These are phyloP conservation scores for Stagonosporopsis chrysanthemi DNA, from an alignment of 2,329 filamentous ascomycete genomes.

Conservation along the genomic window DNA sequence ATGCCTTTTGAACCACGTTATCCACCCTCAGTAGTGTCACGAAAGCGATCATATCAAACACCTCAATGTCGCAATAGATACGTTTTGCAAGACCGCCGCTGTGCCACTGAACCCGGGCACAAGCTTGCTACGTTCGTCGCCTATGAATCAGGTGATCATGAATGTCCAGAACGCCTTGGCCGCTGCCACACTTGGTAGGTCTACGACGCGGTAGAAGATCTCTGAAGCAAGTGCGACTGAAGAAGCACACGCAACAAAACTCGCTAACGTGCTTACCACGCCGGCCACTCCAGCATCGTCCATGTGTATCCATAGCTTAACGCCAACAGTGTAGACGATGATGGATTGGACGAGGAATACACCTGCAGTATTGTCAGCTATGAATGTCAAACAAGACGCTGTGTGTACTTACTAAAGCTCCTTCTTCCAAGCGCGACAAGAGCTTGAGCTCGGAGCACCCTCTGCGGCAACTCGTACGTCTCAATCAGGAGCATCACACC, in stretches of 20 bases:
- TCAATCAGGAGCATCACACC: constrained; percentile 54
- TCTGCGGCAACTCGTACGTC: constrained; percentile 48
- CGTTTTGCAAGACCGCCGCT: not conserved
- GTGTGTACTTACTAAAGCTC: constrained; percentile 52
- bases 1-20: not conserved
- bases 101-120: not conserved
- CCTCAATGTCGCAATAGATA: not conserved
- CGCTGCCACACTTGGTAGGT: constrained; percentile 42
- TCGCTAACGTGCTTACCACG: constrained; percentile 28
- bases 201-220: constrained; percentile 41
- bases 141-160: constrained; percentile 26
- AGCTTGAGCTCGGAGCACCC: constrained; percentile 43
- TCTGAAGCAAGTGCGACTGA: constrained; percentile 31
- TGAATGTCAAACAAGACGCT: too few relatives aligned
- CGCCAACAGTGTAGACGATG: constrained; percentile 53
- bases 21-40: too few relatives aligned
- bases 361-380: constrained; percentile 39
- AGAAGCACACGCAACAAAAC: constrained; percentile 36
- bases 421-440: constrained; percentile 52
- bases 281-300: constrained; percentile 21
- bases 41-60: too few relatives aligned
- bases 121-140: too few relatives aligned
- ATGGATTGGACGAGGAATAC: constrained; percentile 53
- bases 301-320: constrained; percentile 55
- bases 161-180: constrained; percentile 35